These are phyloP conservation scores for Isatis tinctoria DNA, from an alignment of 345 rosid species.

Conservation along the genomic window DNA sequence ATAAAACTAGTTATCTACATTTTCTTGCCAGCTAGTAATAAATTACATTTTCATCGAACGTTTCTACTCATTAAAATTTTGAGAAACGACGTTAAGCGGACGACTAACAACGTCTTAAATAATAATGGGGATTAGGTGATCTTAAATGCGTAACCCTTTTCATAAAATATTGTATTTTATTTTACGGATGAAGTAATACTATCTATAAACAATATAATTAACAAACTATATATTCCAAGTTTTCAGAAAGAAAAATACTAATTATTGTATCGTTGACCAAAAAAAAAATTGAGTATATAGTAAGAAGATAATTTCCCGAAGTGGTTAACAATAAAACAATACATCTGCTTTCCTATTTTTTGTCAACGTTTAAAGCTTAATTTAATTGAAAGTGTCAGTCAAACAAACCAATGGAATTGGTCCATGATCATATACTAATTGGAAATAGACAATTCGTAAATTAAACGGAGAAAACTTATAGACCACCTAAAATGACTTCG, in stretches of 20 bases:
- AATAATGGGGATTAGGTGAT: too few species aligned
- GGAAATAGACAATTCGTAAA: background rate
- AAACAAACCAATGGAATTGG: background rate
- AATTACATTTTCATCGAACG: too few species aligned
- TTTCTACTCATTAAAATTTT: too few species aligned
- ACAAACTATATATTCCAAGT: conserved; percentile 24
- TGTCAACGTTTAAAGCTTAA: background rate
- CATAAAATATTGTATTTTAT: too few species aligned
- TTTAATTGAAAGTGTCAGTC: background rate
- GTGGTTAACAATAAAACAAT: background rate
- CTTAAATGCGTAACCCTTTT: too few species aligned
- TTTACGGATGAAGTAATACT: background rate
- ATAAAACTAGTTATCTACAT: too few species aligned
- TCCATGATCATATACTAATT: background rate
- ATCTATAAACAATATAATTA: background rate
- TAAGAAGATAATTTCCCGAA: background rate
- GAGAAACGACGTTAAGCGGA: too few species aligned
- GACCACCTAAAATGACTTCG: background rate
- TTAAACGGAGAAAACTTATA: background rate
- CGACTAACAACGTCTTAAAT: too few species aligned
- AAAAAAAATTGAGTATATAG: too few species aligned
- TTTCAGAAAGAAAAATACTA: conserved; percentile 41
- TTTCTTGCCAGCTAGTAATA: too few species aligned
- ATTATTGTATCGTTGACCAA: too few species aligned
- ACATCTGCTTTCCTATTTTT: background rate